Percentiles rank a stretch among this genome's conserved stretches.
These are phyloP conservation scores for Lachancea dasiensis DNA, from an alignment of 805 yeast genomes.

Conservation along the genomic window DNA sequence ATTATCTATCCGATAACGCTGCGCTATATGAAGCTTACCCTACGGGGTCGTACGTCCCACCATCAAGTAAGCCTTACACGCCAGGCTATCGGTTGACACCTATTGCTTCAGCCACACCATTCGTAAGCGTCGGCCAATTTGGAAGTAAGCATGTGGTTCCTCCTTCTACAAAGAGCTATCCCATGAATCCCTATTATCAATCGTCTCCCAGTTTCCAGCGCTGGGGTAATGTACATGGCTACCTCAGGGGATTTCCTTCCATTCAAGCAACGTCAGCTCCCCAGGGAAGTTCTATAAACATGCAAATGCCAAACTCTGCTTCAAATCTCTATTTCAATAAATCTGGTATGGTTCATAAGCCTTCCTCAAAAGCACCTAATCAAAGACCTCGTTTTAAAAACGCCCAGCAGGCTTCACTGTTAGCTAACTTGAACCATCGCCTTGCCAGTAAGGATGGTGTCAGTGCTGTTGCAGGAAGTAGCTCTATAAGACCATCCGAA, in stretches of 20 bases:
- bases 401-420: not conserved
- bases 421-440: not conserved
- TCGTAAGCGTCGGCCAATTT: conserved; percentile 12
- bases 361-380: conserved; percentile 14
- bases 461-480: no score
- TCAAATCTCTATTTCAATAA: conserved; percentile 10
- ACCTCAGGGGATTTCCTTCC: conserved; percentile 9
- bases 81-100: conserved; percentile 20
- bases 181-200: conserved; percentile 13
- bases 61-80: conserved; percentile 17
- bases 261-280: conserved; percentile 10
- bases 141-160: conserved; percentile 15
- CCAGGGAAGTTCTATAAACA: conserved; percentile 4
- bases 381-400: conserved; percentile 8
- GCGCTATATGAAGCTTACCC: conserved; percentile 14
- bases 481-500: conserved; percentile 16
- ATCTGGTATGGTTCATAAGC: conserved; percentile 15
- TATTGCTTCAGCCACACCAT: conserved; percentile 17
- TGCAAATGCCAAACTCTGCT: conserved; percentile 11
- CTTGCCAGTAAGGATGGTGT: not conserved
- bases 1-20: conserved; percentile 19
- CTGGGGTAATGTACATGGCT: conserved; percentile 13
- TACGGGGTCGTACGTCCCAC: conserved; percentile 18
- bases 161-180: conserved; percentile 13
- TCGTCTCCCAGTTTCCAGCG: conserved; percentile 11